A percentile compares a stretch with the other conserved stretches of the same genome.
Conservation (phyloP, 2,329 filamentous ascomycete species). For the Cladorrhinum sp. region DNA sequence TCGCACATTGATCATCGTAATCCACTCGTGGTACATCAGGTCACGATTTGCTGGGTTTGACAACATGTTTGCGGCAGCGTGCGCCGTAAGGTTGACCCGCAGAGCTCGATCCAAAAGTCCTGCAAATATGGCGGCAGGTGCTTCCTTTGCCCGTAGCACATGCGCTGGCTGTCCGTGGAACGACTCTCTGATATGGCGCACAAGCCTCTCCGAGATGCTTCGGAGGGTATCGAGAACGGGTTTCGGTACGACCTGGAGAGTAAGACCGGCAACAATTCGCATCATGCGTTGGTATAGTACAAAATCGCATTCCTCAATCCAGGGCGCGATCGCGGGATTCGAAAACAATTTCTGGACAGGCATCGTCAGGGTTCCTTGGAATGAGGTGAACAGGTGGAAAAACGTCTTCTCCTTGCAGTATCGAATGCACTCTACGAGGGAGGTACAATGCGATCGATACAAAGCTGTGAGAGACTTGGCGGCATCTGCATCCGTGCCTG, state of each 20-base stretch:
- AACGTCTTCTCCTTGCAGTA: conserved; percentile 97
- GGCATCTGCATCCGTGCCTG: conserved; percentile 79
- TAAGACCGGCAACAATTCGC: conserved; percentile 82
- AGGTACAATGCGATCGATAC: conserved; percentile 93
- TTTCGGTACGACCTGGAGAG: conserved; percentile 86
- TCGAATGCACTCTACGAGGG: conserved; percentile 88
- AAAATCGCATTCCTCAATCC: conserved; percentile 96
- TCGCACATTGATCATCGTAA: conserved; percentile 60
- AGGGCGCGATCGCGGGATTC: conserved; percentile 75
- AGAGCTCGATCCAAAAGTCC: conserved; percentile 82
- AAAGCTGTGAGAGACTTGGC: conserved; percentile 82
- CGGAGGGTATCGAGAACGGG: conserved; percentile 82
- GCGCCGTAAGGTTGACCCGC: conserved; percentile 87
- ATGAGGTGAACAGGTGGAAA: conserved; percentile 90
- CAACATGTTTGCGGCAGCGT: conserved; percentile 90
- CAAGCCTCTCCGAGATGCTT: conserved; percentile 78
- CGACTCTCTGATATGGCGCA: conserved; percentile 76
- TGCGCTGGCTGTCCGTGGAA: conserved; percentile 84
- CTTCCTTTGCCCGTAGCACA: conserved; percentile 81
- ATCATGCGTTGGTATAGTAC: conserved; percentile 97
- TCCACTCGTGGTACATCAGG: conserved; percentile 94
- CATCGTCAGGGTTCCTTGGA: conserved; percentile 93
- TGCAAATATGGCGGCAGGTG: conserved; percentile 84
- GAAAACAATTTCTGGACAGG: conserved; percentile 91
- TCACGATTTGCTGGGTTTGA: conserved; percentile 85